These are phyloP conservation scores for Micromonas commoda DNA, from an alignment of 139 green algal genomes.

Conservation along the genomic window DNA sequence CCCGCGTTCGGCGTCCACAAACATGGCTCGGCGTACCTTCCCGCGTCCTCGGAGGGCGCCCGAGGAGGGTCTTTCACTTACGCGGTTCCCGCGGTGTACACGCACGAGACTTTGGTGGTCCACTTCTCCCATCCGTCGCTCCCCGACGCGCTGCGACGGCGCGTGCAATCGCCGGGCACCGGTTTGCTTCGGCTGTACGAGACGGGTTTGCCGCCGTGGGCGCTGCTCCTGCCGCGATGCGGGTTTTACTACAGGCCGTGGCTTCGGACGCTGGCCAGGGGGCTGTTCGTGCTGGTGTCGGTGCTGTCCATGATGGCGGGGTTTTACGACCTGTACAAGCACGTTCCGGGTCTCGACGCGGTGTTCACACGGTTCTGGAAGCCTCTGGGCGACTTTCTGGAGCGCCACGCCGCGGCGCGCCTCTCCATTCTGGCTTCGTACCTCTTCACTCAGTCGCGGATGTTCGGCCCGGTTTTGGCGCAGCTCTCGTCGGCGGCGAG, in stretches of 20 bases:
- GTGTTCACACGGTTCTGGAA: neutral
- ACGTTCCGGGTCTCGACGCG: neutral
- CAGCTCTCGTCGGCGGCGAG: too few relatives aligned
- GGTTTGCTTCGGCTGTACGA: neutral
- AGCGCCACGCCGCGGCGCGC: neutral
- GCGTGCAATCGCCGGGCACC: neutral
- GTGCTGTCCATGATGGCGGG: neutral
- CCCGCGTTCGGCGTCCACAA: too few relatives aligned
- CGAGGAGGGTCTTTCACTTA: too few relatives aligned
- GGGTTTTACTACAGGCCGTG: neutral
- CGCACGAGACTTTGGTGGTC: neutral
- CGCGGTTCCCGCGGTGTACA: too few relatives aligned
- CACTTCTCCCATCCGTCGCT: neutral
- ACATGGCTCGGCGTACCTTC: too few relatives aligned
- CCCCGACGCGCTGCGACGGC: neutral
- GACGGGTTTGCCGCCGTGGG: neutral
- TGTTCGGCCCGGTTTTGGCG: too few relatives aligned
- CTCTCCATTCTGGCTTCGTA: neutral
- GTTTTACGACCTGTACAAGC: constrained; percentile 11
- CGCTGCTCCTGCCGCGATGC: neutral
- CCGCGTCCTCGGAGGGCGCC: too few relatives aligned
- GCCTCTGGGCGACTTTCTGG: neutral
- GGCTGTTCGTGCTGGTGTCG: neutral
- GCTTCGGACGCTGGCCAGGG: neutral
- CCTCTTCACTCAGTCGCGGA: neutral